Percentiles rank a stretch among this genome's conserved stretches.
Conservation (phyloP, 1,284 basidiomycete genomes). For the Melampsora abietis-canadensis region DNA sequence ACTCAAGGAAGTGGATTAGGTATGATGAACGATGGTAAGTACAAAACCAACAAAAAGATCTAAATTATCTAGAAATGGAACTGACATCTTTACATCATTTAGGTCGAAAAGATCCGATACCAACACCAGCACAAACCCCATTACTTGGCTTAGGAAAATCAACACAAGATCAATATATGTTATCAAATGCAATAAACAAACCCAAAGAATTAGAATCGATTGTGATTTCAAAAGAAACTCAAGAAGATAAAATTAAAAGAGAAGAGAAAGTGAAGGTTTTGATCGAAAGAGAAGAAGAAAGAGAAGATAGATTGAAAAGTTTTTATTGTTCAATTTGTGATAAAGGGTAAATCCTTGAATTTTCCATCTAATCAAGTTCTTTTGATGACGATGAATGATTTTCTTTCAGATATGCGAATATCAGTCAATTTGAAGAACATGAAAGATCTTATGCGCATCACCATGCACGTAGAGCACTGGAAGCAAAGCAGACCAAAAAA, state of each 20-base stretch:
- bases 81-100: neutral
- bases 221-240: slow-evolving; percentile 27
- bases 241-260: slow-evolving; percentile 20
- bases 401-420: slow-evolving; percentile 35
- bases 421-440: slow-evolving; percentile 43
- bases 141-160: slow-evolving; percentile 38
- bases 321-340: slow-evolving; percentile 42
- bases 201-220: slow-evolving; percentile 43
- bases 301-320: slow-evolving; percentile 35
- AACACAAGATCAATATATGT: slow-evolving; percentile 42
- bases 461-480: slow-evolving; percentile 35
- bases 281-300: slow-evolving; percentile 33
- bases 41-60: neutral
- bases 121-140: slow-evolving; percentile 39
- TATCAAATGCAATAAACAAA: slow-evolving; percentile 25
- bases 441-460: slow-evolving; percentile 43
- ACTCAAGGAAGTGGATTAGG: slow-evolving; percentile 36
- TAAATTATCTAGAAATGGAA: too few relatives aligned
- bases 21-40: slow-evolving; percentile 19
- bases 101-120: slow-evolving; percentile 42
- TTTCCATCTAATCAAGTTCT: neutral
- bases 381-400: neutral
- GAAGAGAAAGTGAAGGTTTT: slow-evolving; percentile 40
- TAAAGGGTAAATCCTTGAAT: slow-evolving; percentile 23
- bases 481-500: slow-evolving; percentile 35